Conservation (phyloP, 2,329 filamentous ascomycete genomes). For the Aspergillus novofumigatus region DNA sequence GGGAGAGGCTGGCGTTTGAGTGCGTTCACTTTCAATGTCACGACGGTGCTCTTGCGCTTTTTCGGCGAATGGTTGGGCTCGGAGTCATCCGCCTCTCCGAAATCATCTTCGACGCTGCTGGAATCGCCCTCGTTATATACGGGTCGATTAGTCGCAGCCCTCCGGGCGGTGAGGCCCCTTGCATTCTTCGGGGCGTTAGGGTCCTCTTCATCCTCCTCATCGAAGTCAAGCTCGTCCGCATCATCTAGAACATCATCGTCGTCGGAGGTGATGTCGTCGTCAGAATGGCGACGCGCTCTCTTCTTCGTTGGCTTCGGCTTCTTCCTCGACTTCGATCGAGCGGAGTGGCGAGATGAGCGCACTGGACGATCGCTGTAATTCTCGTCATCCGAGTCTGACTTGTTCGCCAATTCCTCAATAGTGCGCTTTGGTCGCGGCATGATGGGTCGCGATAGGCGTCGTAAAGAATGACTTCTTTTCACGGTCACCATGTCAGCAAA, state of each 20-base stretch:
- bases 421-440: conserved; percentile 39
- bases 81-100: conserved; percentile 21
- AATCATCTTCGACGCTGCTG: conserved; percentile 32
- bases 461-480: not conserved
- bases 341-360: conserved; percentile 24
- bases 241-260: conserved; percentile 34
- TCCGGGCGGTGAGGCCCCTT: conserved; percentile 53
- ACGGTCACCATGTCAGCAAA: conserved; percentile 6
- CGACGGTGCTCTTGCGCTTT: conserved; percentile 23
- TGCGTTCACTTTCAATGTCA: conserved; percentile 28
- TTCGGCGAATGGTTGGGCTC: conserved; percentile 10
- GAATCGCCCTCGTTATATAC: conserved; percentile 56
- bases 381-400: conserved; percentile 43
- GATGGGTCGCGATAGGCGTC: conserved; percentile 9
- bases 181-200: conserved; percentile 50
- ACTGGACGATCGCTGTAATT: conserved; percentile 40
- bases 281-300: conserved; percentile 45
- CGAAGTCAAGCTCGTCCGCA: conserved; percentile 43
- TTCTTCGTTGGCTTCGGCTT: conserved; percentile 32
- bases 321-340: conserved; percentile 30
- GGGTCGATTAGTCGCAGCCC: conserved; percentile 51
- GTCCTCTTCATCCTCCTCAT: conserved; percentile 41
- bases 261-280: conserved; percentile 40
- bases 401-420: conserved; percentile 40
- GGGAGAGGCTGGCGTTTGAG: conserved; percentile 23